Conservation (phyloP, 768 basidiomycete species). For the Rossbeevera mucosa region DNA sequence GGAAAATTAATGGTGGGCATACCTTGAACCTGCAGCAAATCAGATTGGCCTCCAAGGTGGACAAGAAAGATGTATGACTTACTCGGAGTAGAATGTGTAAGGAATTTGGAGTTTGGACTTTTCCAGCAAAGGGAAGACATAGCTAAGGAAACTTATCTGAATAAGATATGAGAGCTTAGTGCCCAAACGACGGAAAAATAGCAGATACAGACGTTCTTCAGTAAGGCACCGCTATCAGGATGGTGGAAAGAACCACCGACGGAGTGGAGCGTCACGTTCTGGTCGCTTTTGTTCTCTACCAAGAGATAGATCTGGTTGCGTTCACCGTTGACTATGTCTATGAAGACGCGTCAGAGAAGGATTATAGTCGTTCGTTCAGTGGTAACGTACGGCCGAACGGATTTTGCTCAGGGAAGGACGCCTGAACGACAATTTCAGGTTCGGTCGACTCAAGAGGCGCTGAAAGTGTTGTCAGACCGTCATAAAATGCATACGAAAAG, state of each 20-base stretch:
- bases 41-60: not conserved
- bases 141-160: conserved; percentile 58
- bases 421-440: conserved; percentile 50
- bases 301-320: conserved; percentile 60
- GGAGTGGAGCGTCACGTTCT: conserved; percentile 62
- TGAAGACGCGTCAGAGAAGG: conserved; percentile 8
- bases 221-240: conserved; percentile 53
- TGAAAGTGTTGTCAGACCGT: conserved; percentile 8
- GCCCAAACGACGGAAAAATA: not conserved
- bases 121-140: conserved; percentile 48
- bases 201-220: conserved; percentile 63
- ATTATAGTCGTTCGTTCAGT: not conserved
- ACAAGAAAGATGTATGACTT: conserved; percentile 27
- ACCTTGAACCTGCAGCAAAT: conserved; percentile 55
- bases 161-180: not conserved
- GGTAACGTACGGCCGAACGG: conserved; percentile 66
- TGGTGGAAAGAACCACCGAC: conserved; percentile 67
- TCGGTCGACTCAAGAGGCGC: conserved; percentile 35
- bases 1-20: conserved; percentile 4
- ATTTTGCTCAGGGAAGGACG: conserved; percentile 67
- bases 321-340: conserved; percentile 83
- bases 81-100: conserved; percentile 81
- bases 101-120: conserved; percentile 61
- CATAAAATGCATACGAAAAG: not conserved
- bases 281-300: conserved; percentile 73